Conservation (phyloP, 2,329 filamentous ascomycete species). For the Penicillium sp. region DNA sequence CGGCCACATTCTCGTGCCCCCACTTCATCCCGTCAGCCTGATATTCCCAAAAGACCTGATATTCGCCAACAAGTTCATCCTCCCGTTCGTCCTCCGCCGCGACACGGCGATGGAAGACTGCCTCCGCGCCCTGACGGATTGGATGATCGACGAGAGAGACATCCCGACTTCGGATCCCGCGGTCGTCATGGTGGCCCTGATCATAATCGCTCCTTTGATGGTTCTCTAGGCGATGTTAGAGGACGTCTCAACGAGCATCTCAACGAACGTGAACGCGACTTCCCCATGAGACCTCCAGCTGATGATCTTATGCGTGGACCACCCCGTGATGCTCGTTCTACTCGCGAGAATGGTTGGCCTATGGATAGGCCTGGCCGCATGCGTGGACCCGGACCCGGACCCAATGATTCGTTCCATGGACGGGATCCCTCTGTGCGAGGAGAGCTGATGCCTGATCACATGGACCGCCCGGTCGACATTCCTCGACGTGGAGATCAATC, state of each 20-base stretch:
- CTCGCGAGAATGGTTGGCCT: constrained; percentile 40
- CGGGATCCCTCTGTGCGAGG: constrained; percentile 34
- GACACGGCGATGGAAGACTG: constrained; percentile 39
- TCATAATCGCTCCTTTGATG: constrained; percentile 39
- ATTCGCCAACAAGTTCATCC: constrained; percentile 38
- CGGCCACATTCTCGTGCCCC: constrained; percentile 30
- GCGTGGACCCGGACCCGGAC: constrained; percentile 29
- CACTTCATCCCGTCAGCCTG: constrained; percentile 31
- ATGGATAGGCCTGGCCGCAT: constrained; percentile 37
- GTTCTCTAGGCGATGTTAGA: constrained; percentile 32
- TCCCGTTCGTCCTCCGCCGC: constrained; percentile 37
- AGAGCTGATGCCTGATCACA: constrained; percentile 36
- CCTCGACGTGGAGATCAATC: constrained; percentile 33
- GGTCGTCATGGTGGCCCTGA: constrained; percentile 41
- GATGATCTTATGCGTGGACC: constrained; percentile 44
- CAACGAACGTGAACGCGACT: constrained; percentile 39
- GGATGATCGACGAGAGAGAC: constrained; percentile 43
- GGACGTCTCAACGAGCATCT: constrained; percentile 36
- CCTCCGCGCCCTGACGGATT: constrained; percentile 41
- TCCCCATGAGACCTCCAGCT: constrained; percentile 31
- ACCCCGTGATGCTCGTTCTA: constrained; percentile 35
- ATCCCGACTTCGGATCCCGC: constrained; percentile 38
- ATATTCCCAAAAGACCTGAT: constrained; percentile 43
- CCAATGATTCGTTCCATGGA: constrained; percentile 32
- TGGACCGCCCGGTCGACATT: constrained; percentile 31